phyloP scores from a whole-genome alignment of 2,329 filamentous ascomycete genomes.

The Fusarium ramigenum region DNA sequence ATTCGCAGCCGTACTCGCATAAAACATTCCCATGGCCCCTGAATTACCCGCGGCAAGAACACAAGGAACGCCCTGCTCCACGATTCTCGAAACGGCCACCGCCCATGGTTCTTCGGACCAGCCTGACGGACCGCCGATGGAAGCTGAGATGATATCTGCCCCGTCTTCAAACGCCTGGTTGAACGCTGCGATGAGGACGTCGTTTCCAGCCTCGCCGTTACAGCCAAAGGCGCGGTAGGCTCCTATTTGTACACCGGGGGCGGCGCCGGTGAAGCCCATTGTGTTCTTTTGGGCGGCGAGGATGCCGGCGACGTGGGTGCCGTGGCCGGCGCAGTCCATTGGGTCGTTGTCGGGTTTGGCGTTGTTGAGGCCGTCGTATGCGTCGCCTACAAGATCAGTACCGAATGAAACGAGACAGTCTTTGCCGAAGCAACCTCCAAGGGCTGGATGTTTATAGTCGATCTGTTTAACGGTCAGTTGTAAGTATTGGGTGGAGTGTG shows the following conservation, averaged over 20 bases:
- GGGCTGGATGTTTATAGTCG: conserved; percentile 70
- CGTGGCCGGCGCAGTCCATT: conserved; percentile 67
- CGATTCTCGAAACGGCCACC: conserved; percentile 61
- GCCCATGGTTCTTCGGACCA: conserved; percentile 64
- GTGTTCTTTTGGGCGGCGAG: conserved; percentile 66
- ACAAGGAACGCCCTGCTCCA: conserved; percentile 62
- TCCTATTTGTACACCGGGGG: conserved; percentile 64
- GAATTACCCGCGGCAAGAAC: conserved; percentile 63
- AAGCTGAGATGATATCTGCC: conserved; percentile 65
- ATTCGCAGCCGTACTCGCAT: conserved; percentile 58
- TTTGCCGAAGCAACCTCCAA: conserved; percentile 71
- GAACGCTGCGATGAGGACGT: conserved; percentile 68
- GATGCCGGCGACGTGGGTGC: conserved; percentile 70
- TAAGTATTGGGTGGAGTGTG: accelerated
- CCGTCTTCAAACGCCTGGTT: conserved; percentile 69
- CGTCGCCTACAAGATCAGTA: conserved; percentile 66
- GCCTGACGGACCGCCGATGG: conserved; percentile 61
- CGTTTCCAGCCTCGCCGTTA: conserved; percentile 58
- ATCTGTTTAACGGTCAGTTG: conserved; percentile 48
- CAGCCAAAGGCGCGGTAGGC: conserved; percentile 69
- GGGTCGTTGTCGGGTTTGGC: conserved; percentile 61
- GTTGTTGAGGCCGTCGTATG: conserved; percentile 53
- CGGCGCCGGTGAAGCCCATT: conserved; percentile 66
- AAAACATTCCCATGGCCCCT: conserved; percentile 59
- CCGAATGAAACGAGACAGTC: conserved; percentile 68